Evolutionary conservation across 768 basidiomycete genomes (phyloP).

Genomic region (Mycena kentingensis): DNA sequence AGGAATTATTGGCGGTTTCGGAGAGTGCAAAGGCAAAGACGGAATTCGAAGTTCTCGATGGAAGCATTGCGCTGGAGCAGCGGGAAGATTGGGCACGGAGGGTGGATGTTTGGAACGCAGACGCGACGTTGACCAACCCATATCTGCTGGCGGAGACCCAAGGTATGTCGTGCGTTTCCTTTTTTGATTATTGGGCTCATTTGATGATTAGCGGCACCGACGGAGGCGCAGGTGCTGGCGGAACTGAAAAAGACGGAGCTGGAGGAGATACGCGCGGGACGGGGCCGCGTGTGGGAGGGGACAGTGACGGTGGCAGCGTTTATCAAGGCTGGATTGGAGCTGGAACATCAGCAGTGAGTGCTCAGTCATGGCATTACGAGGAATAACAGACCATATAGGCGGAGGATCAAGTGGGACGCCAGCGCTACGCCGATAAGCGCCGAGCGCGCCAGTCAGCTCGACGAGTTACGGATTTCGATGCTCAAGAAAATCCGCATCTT

Average conservation of each 20-base stretch:
- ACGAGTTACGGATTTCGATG: slow-evolving; percentile 10
- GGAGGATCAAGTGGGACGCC: not conserved
- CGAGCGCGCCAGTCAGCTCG: not conserved
- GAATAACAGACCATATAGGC: too few species aligned
- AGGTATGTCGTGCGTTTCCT: not conserved
- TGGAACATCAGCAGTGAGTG: not conserved
- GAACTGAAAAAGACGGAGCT: slow-evolving; percentile 1
- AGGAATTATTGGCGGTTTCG: not conserved
- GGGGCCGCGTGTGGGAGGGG: not conserved
- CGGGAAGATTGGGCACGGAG: not conserved
- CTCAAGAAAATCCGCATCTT: slow-evolving; percentile 4
- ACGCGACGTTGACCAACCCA: not conserved
- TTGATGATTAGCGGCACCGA: not conserved
- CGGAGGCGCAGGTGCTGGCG: not conserved
- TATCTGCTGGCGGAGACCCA: not conserved
- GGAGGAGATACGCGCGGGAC: not conserved
- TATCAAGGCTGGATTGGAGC: not conserved
- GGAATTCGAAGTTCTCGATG: not conserved
- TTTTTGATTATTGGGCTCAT: not conserved
- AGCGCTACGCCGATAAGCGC: not conserved
- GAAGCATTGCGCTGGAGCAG: not conserved
- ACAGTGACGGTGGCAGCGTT: not conserved
- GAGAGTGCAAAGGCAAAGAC: not conserved
- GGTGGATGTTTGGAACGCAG: not conserved
- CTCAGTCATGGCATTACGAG: too few species aligned